Evolutionary conservation across 139 green algal species (phyloP), one percentile per base, ranked within the genome.

Genomic region (Astrephomene gubernaculifera): DNA sequence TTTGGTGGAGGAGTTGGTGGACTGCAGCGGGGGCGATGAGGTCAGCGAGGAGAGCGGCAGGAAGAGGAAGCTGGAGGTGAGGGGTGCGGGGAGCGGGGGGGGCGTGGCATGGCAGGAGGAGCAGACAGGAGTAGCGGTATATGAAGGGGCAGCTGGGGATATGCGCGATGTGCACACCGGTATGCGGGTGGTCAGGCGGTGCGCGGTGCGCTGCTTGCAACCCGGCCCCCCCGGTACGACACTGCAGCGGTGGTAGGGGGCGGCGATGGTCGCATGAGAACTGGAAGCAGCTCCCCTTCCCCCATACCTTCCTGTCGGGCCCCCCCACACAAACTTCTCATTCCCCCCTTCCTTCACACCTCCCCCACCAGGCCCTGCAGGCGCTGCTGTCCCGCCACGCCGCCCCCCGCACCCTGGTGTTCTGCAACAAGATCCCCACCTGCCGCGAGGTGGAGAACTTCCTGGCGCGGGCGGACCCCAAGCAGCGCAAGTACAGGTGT

Each of bases 371-470:
- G 78, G 69, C 70, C 9, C 72, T 87, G 73, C 49, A 87, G 60
- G 7, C 21, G 68, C 65, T 86, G n/a, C 45, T 90, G 39, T 67
- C 60, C 0, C 68, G 54, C 10, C 78, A 85, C 68, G 39, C 74
- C 33, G 90, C 89, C 6, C 17, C 74, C 10, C 89, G 92, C 45
- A 86, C 91, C 29, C 86, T 96, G 19, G 89, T 97, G 35, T 97
- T 97, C 81, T 97, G 92, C 94, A 98, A 98, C 90, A 98, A 97
- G 87, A 98, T 99, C 76, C 95, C 99, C 70, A 92, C 91, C 12
- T 98, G 94, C 90, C 90, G 96, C 60, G 91, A 93, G 39, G 94
- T 98, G 74, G 96, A 99, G 90, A 99, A 99, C 85, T 81, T 90
- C n/a, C 86, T 99, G 12, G 92, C 83, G 49, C 87, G 96, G 1